Evolutionary conservation across 805 yeast species (phyloP).

Genomic region (Starmera dryadoides): DNA sequence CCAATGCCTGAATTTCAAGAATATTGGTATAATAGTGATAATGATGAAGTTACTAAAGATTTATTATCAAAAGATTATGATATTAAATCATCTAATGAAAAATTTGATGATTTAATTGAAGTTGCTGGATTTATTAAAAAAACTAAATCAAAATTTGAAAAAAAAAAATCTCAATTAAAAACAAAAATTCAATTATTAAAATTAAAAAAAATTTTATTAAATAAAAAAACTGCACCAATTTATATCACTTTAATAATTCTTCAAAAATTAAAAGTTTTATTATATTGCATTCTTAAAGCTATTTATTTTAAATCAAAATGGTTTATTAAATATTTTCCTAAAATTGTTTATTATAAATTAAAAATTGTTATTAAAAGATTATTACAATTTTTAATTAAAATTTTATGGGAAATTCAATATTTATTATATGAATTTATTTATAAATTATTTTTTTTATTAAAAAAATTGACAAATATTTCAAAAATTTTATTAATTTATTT

Average conservation of each 20-base stretch:
- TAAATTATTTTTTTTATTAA: not conserved
- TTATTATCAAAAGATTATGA: not conserved
- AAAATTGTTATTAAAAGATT: not conserved
- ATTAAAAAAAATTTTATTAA: not conserved
- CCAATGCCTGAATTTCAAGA: not conserved
- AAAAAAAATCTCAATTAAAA: not conserved
- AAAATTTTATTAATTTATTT: not conserved
- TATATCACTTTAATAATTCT: not conserved
- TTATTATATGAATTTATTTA: not conserved
- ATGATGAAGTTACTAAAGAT: not conserved
- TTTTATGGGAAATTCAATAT: conserved; percentile 1
- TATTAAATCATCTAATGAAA: not conserved
- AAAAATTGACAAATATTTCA: not conserved
- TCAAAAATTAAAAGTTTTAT: conserved; percentile 1
- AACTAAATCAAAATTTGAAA: not conserved
- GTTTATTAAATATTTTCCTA: conserved; percentile 1
- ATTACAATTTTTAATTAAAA: not conserved
- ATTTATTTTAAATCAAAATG: not conserved
- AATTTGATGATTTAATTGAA: conserved; percentile 1
- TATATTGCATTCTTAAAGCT: not conserved
- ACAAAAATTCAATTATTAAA: not conserved
- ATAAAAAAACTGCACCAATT: not conserved
- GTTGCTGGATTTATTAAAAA: not conserved
- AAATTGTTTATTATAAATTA: not conserved
- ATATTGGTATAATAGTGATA: not conserved